Base-by-base conservation (phyloP, 495 filamentous ascomycete species). In the Zalerion maritima region DNA sequence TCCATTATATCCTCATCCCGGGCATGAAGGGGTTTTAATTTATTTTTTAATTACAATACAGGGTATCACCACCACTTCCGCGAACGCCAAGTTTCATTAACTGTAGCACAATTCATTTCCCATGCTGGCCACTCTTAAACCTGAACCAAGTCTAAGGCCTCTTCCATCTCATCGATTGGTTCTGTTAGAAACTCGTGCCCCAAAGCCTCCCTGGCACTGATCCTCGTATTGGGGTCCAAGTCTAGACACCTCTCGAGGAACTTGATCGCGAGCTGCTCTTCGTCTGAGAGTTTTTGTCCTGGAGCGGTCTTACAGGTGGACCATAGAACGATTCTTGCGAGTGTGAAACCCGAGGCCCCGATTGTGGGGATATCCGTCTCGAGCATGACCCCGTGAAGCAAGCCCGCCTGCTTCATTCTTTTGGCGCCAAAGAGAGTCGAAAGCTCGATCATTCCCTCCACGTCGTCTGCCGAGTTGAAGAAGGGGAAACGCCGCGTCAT, bases 361-460 rank as follows among this genome's bases (percentile, higher is more conserved):
- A 96, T 79, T 0, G 82, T 94, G 1, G 84, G 84, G 24, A 97
- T 81, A 20, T 72, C 91, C 3, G 81, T 84, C 44, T 96, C 84
- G 38, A 94, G 85, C 11, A 91, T 66, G 42, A 57, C 60, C 16
- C 87, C 89, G 42, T 97, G 89, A 35, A 93, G 60, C 16, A 73
- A 62, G 0, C 82, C 83, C n/a, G 74, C 76, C 9, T 64, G 46
- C 37, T 75, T 78, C 89, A 97, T 94, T 24, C 71, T 67, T 39
- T 63, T 66, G 10, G 62, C 67, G n/a, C 89, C 89, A 49, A 94
- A 94, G 25, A 96, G 91, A 30, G 83, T 89, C 11, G 86, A 78
- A 38, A 97, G 89, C 49, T 97, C 89, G 32, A 97, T 83, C 67
- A 93, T 78, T 16, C 91, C 89, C 43, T 97, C 89, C 28, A 97